A percentile compares a stretch with the other conserved stretches of the same genome.
phyloP scores from a whole-genome alignment of 176 grass and related monocot species.

The Aegilops umbellulata region DNA sequence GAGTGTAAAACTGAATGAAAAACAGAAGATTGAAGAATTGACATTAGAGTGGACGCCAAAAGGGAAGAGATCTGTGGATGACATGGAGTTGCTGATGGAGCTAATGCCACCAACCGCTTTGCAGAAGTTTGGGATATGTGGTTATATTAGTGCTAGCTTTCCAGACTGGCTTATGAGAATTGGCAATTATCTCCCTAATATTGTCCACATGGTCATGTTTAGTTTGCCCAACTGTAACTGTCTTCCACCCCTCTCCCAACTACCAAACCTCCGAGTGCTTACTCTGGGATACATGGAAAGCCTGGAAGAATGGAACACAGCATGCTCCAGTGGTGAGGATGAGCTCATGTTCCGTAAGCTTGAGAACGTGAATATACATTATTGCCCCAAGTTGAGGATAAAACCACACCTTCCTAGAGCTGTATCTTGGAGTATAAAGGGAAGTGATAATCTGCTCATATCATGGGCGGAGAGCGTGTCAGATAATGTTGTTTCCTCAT shows the following conservation, averaged over 20 bases:
- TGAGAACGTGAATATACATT: fast-evolving
- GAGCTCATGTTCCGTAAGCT: conserved; percentile 3
- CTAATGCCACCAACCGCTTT: neutral
- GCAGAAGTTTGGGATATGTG: neutral
- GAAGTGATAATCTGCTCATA: neutral
- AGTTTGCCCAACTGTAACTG: neutral
- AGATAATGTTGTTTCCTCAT: neutral
- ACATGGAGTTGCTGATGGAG: neutral
- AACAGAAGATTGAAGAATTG: neutral
- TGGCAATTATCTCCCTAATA: neutral
- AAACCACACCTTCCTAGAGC: neutral
- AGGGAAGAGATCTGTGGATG: neutral
- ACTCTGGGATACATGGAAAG: neutral
- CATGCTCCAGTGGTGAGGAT: too few relatives aligned
- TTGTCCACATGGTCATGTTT: neutral
- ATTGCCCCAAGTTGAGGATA: neutral
- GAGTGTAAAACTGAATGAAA: neutral
- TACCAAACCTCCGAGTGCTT: neutral
- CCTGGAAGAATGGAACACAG: neutral
- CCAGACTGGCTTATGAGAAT: neutral
- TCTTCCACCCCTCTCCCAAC: neutral
- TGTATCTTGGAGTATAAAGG: neutral
- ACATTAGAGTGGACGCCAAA: neutral
- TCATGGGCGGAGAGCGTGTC: neutral
- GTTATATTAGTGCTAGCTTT: neutral